Conservation (phyloP, 2,329 filamentous ascomycete genomes). For the Grosmannia penicillata region DNA sequence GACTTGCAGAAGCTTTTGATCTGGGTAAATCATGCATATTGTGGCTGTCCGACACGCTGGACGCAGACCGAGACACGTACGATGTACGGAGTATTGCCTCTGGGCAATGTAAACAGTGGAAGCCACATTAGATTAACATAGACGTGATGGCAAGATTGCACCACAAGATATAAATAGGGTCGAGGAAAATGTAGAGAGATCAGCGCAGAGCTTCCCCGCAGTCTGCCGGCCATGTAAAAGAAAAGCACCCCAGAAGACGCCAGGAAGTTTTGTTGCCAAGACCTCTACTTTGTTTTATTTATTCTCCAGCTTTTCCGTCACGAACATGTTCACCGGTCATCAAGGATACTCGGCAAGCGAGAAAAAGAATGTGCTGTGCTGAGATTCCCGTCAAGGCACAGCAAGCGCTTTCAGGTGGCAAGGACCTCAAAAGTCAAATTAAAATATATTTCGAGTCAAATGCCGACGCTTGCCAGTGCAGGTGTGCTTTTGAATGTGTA, state of each 20-base stretch:
- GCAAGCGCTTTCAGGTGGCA: conserved; percentile 2
- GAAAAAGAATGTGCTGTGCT: conserved; percentile 3
- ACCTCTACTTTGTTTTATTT: conserved; percentile 6
- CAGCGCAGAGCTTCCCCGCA: conserved; percentile 15
- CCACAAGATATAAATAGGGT: conserved; percentile 8
- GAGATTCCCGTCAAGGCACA: conserved; percentile 1
- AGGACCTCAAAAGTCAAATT: not conserved
- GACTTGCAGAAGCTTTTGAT: too few relatives aligned
- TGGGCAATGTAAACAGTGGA: not conserved
- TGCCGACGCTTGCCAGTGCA: conserved; percentile 1
- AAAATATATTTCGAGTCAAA: conserved; percentile 3
- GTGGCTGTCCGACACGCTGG: too few relatives aligned
- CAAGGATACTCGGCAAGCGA: conserved; percentile 1
- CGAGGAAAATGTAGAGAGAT: conserved; percentile 6
- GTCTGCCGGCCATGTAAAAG: conserved; percentile 13
- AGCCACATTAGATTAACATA: not conserved
- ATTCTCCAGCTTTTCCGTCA: conserved; percentile 4
- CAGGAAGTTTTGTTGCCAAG: conserved; percentile 7
- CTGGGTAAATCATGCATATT: too few relatives aligned
- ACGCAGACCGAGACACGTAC: too few relatives aligned
- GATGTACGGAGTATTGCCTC: too few relatives aligned
- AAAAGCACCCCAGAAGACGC: conserved; percentile 10
- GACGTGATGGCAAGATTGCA: not conserved
- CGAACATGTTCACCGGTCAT: conserved; percentile 3
- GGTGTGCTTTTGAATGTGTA: not conserved